Evolutionary conservation across 176 grass and related monocot species (phyloP), one percentile per base, ranked within the genome.

Genomic region (Cocos nucifera): DNA sequence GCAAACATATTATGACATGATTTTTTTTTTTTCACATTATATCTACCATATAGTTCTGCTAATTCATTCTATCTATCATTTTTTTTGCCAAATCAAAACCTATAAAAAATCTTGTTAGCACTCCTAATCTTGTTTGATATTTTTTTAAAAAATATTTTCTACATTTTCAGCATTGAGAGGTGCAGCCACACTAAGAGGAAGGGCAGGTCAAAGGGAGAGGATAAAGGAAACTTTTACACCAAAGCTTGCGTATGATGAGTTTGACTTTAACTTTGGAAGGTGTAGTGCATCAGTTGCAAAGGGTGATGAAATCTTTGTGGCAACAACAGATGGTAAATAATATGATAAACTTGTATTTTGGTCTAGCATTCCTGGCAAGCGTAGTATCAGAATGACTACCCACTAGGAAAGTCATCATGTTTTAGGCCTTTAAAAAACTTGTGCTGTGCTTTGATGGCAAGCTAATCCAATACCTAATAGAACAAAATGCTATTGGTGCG

Each of bases 281-380:
- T 91, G 86, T 32, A 80, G 80, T 29, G 78, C 79, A 62, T 80
- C 87, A 49, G 78, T 97, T 22, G 87, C 84, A 54, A 97, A 88
- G 87, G 93, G 93, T 16, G 87, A 97, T 73, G 84, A 91, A 69
- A 51, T 97, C 62, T 80, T 85, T 56, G 84, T 97, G 28, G 81
- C 87, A 53, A 97, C 89, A 67, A 76, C 81, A 4, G 93, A 97
- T 66, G 87, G 91, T 90, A 83, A 80, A 63, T 59, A 35, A 30
- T 19, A 54, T 54, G 3, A 10, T 44, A 14, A 44, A 44, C 35
- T 44, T 44, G 35, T 44, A 12, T 44, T 44, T 44, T 44, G 35
- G 9, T 44, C 35, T 44, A 44, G 35, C 35, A 44, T 12, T 44
- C 35, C 2, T 10, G 35, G 10, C 9, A 44, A 44, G 0, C 7